Percentiles rank a stretch among this genome's conserved stretches.
Evolutionary conservation across 345 rosid genomes (phyloP).

Genomic region (Populus ilicifolia): DNA sequence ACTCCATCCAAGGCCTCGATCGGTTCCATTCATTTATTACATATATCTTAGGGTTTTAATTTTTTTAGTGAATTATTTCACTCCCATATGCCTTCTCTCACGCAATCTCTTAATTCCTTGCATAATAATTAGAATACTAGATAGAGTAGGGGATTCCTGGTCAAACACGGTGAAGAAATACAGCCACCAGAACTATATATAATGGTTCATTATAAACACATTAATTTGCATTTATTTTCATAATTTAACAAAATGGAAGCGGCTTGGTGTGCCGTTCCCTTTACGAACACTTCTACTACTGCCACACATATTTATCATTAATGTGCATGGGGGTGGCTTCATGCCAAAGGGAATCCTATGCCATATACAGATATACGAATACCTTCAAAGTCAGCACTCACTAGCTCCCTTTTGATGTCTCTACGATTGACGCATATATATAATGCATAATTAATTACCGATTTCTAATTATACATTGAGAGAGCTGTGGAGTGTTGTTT

Average conservation of each 20-base stretch:
- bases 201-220: neutral
- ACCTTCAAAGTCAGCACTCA: neutral
- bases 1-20: constrained; percentile 33
- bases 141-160: constrained; percentile 27
- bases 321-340: neutral
- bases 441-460: neutral
- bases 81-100: constrained; percentile 38
- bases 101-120: constrained; percentile 27
- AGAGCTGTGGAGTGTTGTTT: neutral
- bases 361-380: neutral
- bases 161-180: constrained; percentile 47
- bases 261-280: constrained; percentile 48
- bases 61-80: constrained; percentile 7
- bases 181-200: neutral
- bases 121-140: neutral
- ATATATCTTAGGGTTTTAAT: neutral
- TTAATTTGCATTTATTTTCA: neutral
- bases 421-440: no score
- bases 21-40: constrained; percentile 16
- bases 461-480: neutral
- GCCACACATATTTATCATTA: neutral
- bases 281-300: constrained; percentile 41
- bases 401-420: neutral
- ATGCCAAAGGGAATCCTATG: neutral
- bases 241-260: neutral